A percentile compares a stretch with the other conserved stretches of the same genome.
These are phyloP conservation scores for Ambrosiella cleistominuta DNA, from an alignment of 2,329 filamentous ascomycete genomes.

Conservation along the genomic window DNA sequence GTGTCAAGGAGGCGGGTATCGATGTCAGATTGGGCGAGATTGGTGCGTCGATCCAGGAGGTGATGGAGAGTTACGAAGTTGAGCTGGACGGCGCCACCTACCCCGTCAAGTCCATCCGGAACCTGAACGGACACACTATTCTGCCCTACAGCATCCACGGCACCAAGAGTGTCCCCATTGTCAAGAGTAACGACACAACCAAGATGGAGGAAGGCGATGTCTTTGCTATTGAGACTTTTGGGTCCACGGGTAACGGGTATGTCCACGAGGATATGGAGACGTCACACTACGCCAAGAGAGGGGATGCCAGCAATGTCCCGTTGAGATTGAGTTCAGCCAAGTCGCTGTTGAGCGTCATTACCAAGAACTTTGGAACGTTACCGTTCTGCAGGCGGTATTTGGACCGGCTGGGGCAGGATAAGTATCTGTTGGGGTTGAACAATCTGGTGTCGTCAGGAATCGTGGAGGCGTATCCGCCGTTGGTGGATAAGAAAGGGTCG, in stretches of 20 bases:
- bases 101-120: slow-evolving; percentile 54
- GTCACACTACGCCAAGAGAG: slow-evolving; percentile 60
- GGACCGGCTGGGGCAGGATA: slow-evolving; percentile 72
- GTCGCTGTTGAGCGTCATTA: slow-evolving; percentile 63
- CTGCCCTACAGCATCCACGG: slow-evolving; percentile 62
- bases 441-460: slow-evolving; percentile 61
- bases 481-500: slow-evolving; percentile 71
- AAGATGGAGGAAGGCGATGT: slow-evolving; percentile 78
- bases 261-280: slow-evolving; percentile 63
- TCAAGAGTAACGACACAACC: slow-evolving; percentile 56
- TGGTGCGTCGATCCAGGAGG: slow-evolving; percentile 53
- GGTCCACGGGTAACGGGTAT: slow-evolving; percentile 60
- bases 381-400: slow-evolving; percentile 73
- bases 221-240: slow-evolving; percentile 71
- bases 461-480: slow-evolving; percentile 66
- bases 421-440: slow-evolving; percentile 74
- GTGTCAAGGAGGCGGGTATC: slow-evolving; percentile 64
- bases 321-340: slow-evolving; percentile 60
- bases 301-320: slow-evolving; percentile 39
- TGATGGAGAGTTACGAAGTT: slow-evolving; percentile 62
- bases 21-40: slow-evolving; percentile 61
- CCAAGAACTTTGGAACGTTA: slow-evolving; percentile 76
- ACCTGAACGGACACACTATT: slow-evolving; percentile 62
- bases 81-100: slow-evolving; percentile 50
- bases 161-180: slow-evolving; percentile 63